These are phyloP conservation scores for Calonectria pseudoreteaudii DNA, from an alignment of 2,329 filamentous ascomycete species.

Conservation along the genomic window DNA sequence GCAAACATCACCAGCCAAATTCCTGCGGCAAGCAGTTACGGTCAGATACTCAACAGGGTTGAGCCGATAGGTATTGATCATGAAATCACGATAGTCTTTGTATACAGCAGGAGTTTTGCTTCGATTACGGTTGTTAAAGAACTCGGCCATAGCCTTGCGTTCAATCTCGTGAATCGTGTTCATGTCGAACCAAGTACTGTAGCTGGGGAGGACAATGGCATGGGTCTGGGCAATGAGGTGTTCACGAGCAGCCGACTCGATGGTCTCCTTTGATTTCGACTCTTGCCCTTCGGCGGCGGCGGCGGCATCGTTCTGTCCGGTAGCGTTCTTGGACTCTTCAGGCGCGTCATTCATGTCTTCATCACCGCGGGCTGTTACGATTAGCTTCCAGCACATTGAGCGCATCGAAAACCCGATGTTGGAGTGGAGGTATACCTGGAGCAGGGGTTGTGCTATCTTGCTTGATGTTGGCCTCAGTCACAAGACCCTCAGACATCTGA, in stretches of 20 bases:
- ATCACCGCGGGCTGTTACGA: slow-evolving; percentile 73
- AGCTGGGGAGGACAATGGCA: slow-evolving; percentile 95
- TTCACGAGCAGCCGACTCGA: slow-evolving; percentile 89
- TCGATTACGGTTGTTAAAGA: slow-evolving; percentile 97
- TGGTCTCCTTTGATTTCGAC: slow-evolving; percentile 80
- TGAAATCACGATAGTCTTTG: slow-evolving; percentile 99
- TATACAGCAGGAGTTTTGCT: slow-evolving; percentile 98
- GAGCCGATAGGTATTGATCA: slow-evolving; percentile 98
- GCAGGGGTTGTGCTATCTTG: slow-evolving; percentile 72
- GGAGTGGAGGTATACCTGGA: slow-evolving; percentile 67
- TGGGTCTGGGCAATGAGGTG: slow-evolving; percentile 95
- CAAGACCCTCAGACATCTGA: slow-evolving; percentile 68
- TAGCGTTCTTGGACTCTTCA: slow-evolving; percentile 63
- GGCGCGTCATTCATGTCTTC: slow-evolving; percentile 83
- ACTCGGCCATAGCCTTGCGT: slow-evolving; percentile 94
- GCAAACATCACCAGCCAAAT: slow-evolving; percentile 96
- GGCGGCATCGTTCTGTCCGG: slow-evolving; percentile 58
- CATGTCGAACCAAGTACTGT: slow-evolving; percentile 99
- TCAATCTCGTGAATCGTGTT: slow-evolving; percentile 90
- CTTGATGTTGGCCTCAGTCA: slow-evolving; percentile 64
- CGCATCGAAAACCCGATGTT: slow-evolving; percentile 76
- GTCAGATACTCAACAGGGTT: slow-evolving; percentile 97
- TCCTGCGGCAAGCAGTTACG: slow-evolving; percentile 94
- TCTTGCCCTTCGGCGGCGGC: slow-evolving; percentile 64
- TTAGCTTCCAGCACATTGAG: slow-evolving; percentile 69